phyloP scores from a whole-genome alignment of 805 yeast genomes.

The Barnettozyma salicaria region DNA sequence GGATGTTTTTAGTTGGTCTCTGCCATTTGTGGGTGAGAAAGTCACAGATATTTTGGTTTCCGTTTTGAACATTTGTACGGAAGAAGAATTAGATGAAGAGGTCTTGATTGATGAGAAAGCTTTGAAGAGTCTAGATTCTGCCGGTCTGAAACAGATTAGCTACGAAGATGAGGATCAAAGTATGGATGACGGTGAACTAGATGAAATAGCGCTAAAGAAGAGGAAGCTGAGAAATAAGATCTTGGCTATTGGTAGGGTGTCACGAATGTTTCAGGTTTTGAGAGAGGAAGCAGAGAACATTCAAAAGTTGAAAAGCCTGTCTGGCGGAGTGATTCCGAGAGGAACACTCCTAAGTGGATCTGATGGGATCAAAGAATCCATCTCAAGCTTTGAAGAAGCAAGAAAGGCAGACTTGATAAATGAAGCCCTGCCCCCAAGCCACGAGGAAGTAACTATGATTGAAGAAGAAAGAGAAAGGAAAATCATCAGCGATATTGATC shows the following conservation, averaged over 20 bases:
- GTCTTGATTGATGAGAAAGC: constrained; percentile 38
- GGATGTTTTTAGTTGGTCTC: constrained; percentile 97
- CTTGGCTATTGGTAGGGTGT: constrained; percentile 91
- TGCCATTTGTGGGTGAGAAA: constrained; percentile 96
- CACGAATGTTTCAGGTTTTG: constrained; percentile 84
- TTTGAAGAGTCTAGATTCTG: constrained; percentile 7
- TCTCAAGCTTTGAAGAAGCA: constrained; percentile 78
- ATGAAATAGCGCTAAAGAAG: constrained; percentile 31
- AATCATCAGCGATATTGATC: constrained; percentile 32
- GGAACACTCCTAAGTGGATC: constrained; percentile 81
- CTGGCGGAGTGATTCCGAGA: constrained; percentile 77
- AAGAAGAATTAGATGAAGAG: constrained; percentile 84
- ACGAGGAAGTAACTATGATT: constrained; percentile 47
- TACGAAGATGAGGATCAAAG: constrained; percentile 22
- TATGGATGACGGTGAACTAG: constrained; percentile 10
- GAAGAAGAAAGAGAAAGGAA: constrained; percentile 40
- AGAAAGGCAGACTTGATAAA: constrained; percentile 70
- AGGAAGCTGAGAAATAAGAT: constrained; percentile 77
- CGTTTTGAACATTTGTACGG: constrained; percentile 88
- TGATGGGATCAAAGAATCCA: constrained; percentile 66
- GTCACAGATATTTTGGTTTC: constrained; percentile 89
- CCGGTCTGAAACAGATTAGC: constrained; percentile 17
- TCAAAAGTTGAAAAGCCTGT: constrained; percentile 63
- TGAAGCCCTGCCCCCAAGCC: constrained; percentile 83
- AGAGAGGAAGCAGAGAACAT: constrained; percentile 87